phyloP scores from a whole-genome alignment of 345 rosid genomes.

The Salix koriyanagi region DNA sequence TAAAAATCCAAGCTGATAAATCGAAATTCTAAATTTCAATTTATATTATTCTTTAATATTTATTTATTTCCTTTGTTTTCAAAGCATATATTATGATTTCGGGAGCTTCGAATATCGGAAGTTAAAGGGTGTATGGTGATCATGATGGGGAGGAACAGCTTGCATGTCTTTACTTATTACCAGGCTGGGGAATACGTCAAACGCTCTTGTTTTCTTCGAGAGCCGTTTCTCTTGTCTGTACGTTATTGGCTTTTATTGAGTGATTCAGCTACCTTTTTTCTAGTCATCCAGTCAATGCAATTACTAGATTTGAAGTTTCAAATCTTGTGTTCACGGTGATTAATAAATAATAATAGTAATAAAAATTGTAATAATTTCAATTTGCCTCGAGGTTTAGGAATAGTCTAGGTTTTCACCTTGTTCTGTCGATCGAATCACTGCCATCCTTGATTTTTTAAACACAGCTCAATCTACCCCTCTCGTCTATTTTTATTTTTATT shows the following conservation, averaged over 20 bases:
- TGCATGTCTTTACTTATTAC: background rate
- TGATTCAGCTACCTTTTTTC: background rate
- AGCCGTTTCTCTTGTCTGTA: constrained; percentile 4
- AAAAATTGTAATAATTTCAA: background rate
- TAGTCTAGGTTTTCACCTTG: background rate
- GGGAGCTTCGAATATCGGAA: background rate
- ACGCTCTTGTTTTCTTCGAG: background rate
- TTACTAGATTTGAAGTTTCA: background rate
- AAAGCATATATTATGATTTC: background rate
- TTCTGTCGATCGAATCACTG: background rate
- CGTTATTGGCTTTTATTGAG: background rate
- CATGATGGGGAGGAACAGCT: background rate
- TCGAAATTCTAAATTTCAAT: no score
- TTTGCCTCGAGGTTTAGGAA: background rate
- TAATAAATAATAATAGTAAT: no score
- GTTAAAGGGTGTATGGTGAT: no score
- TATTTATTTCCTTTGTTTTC: background rate
- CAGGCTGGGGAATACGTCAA: background rate
- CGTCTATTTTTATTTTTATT: background rate
- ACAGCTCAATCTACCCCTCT: no score
- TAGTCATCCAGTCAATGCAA: background rate
- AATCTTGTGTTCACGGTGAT: background rate
- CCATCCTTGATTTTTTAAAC: background rate
- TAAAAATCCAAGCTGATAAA: no score
- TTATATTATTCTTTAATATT: no score